Base-by-base conservation (phyloP, 345 rosid genomes). In the Salix suchowensis region DNA sequence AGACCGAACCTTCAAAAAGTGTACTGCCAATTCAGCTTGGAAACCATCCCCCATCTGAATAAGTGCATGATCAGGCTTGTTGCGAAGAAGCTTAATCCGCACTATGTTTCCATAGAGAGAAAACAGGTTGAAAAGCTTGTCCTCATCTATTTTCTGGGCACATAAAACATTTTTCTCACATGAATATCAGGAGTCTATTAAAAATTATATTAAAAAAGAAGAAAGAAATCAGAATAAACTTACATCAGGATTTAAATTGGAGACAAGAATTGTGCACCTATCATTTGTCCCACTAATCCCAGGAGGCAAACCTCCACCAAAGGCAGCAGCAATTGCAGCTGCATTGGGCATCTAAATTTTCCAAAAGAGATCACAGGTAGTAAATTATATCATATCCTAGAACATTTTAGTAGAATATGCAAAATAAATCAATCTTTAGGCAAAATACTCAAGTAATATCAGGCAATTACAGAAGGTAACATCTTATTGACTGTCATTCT, bases 11-110 rank as follows among this genome's bases (percentile, higher is more conserved):
- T 92, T 96, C 74, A 96, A 85, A 85, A 93, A 96, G 78, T 96
- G 98, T 77, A 93, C 98, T 4, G 98, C 99, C 79, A 96, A 85
- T 77, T 96, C 99, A 67, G 99, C 92, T 82, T 94, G 99, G 79
- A 96, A 92, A 66, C 99, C 99, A 77, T 96, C 99, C 3, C 94
- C 98, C 99, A 96, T 90, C 89, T 96, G 97, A 82, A 96, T 90
- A 44, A 96, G 95, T 18, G 99, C 99, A 82, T 96, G 99, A 79
- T 96, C 99, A 13, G 98, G 97, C 84, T 96, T 96, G 82, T 92
- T 93, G 61, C 91, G 98, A 55, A 96, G 97, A 85, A 92, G 88
- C 80, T 96, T 96, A 66, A 96, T 94, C 75, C 97, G 90, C 82
- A 91, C 87, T 78, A 96, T 96, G 84, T 96, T 96, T 72, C 99